A percentile compares a stretch with the other conserved stretches of the same genome.
These are phyloP conservation scores for Lactarius vividus DNA, from an alignment of 768 basidiomycete species.

Conservation along the genomic window DNA sequence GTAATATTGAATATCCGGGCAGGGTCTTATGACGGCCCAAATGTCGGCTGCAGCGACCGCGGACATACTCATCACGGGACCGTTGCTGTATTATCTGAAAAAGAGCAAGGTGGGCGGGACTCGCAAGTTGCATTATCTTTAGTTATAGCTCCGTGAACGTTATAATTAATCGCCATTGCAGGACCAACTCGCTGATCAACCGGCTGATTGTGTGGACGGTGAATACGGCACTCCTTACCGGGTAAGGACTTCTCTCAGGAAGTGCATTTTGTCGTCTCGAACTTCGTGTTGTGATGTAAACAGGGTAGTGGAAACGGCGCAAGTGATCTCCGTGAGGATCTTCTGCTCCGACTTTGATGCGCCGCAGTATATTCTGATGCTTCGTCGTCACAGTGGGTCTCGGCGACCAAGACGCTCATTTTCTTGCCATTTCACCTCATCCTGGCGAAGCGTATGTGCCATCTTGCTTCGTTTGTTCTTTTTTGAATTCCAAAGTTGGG, in stretches of 20 bases:
- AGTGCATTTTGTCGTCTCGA: background rate
- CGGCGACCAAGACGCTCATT: conserved; percentile 10
- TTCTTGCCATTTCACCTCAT: conserved; percentile 22
- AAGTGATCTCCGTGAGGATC: conserved; percentile 10
- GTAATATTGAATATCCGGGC: background rate
- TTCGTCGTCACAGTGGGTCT: conserved; percentile 6
- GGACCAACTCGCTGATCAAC: conserved; percentile 16
- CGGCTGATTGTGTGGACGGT: conserved; percentile 15
- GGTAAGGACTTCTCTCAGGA: background rate
- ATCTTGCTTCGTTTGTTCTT: background rate
- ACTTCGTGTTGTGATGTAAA: background rate
- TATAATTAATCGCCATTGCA: background rate
- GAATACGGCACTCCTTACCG: conserved; percentile 13
- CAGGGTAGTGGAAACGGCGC: conserved; percentile 13
- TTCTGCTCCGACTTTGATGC: no score
- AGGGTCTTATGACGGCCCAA: conserved; percentile 7
- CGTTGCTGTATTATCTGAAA: conserved; percentile 22
- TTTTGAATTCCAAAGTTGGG: background rate
- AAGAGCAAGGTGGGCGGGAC: conserved; percentile 3
- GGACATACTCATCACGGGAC: conserved; percentile 13
- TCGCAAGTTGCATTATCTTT: background rate
- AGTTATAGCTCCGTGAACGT: background rate
- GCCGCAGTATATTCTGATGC: background rate
- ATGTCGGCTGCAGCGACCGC: background rate
- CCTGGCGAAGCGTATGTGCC: conserved; percentile 12